Evolutionary conservation across 257 asterid genomes (phyloP), one percentile per base, ranked within the genome.

Genomic region (Cordia subcordata): DNA sequence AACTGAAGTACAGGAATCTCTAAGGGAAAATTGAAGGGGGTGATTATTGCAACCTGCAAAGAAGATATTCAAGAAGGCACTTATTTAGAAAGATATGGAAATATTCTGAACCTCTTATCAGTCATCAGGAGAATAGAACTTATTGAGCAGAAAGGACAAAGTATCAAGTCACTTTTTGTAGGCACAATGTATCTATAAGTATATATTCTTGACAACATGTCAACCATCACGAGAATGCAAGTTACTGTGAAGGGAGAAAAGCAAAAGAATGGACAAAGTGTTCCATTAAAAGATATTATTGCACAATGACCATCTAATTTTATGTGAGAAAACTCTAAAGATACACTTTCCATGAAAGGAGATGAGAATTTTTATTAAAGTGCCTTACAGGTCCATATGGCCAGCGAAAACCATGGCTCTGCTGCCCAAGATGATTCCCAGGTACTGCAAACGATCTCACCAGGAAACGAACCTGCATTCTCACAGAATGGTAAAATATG

Each of bases 351-450:
- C 50, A 27, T 39, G 14, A 68, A 20, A 17, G 27, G 21, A 63
- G 57, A 11, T 23, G 39, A 14, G 21, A 32, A 33, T 58, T 53
- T 42, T 5, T 21, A 11, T 58, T 35, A 35, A 53, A 53, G 61
- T 9, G 51, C 56, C 96, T 85, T 82, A 93, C 97, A 39, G 97
- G 92, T 53, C 99, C 99, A 64, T 85, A 89, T 59, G 97, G 99
- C 99, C 99, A 93, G 63, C 95, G 85, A 71, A 85, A 93, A 62
- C 97, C 97, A 81, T 89, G 94, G 78, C 96, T 93, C 60, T 86
- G 97, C 79, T 93, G 97, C 49, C 99, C 99, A 53, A 93, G 83
- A 82, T 93, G 94, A 82, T 89, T 89, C 45, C 97, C 97, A n/a
- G 97, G 99, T 13, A 93, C 92, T 16, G 82, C 95, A 69, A 89